Evolutionary conservation across 345 rosid species (phyloP), one percentile per base, ranked within the genome.

Genomic region (Hibiscus syriacus): DNA sequence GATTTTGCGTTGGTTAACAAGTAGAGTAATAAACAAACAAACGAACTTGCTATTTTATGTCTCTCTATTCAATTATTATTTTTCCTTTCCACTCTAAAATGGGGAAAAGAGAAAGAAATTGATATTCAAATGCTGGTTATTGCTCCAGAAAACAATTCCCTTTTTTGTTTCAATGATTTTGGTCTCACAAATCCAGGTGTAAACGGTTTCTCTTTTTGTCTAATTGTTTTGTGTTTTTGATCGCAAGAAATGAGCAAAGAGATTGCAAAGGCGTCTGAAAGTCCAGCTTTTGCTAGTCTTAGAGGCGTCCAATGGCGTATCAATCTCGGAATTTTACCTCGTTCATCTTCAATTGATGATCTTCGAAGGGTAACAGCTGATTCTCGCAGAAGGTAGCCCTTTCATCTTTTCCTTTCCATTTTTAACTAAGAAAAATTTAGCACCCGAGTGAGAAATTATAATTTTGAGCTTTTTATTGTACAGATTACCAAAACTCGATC

Each of bases 291-390:
- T 72, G 74, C 63, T 22, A 82, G 81, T 58, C 84, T 91, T 0
- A 84, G 97, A 80, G 85, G 99, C 32, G 88, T 91, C 0, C 87
- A 75, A 63, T 94, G 99, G 99, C 96, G 99, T 30, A 76, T 91
- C 63, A 79, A 87, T 86, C 99, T 91, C 29, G 92, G 92, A 68
- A 85, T 91, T 79, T 72, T 94, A 70, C 97, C 92, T 80, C 79
- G 1, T 71, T 84, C 39, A 8, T 36, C 65, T 73, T 78, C 92
- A 1, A 55, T 88, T 49, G 95, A 87, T 75, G 84, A 91, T 75
- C 87, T 94, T 71, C 97, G 97, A 1, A 81, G 83, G 66, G 88
- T 83, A 59, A 87, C 96, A 0, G 99, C 99, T 29, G 90, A 89
- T 80, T 85, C 87, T 73, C 87, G 99, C 70, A 67, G 99, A 76